Conservation (phyloP, 345 rosid species). For the Aegle marmelos region DNA sequence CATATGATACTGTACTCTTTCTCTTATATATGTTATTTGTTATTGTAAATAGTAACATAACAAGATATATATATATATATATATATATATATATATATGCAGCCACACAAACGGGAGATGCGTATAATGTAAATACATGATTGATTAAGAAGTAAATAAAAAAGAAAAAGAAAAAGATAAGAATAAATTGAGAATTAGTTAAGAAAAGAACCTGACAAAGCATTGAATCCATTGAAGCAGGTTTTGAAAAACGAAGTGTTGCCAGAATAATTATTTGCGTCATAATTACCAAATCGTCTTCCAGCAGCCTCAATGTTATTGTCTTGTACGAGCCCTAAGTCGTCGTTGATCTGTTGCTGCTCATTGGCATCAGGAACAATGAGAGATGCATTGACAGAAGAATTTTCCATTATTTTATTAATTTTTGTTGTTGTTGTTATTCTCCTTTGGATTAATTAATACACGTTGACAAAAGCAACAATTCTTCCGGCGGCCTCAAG, state of each 20-base stretch:
- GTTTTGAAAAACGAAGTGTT: not conserved
- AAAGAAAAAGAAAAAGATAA: too few species aligned
- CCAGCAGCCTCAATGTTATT: not conserved
- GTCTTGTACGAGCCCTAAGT: too few species aligned
- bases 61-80: too few species aligned
- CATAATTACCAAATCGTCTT: not conserved
- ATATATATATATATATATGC: too few species aligned
- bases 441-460: not conserved
- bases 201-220: conserved; percentile 2
- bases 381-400: not conserved
- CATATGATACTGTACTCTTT: too few species aligned
- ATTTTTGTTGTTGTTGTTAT: not conserved
- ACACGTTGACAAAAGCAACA: not conserved
- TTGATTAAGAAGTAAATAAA: too few species aligned
- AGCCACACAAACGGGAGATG: too few species aligned
- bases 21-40: too few species aligned
- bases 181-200: not conserved
- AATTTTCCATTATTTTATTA: not conserved
- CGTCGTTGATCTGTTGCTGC: not conserved
- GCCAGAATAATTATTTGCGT: not conserved
- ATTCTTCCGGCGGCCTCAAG: too few species aligned
- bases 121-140: not conserved
- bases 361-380: not conserved
- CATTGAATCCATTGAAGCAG: conserved; percentile 10
- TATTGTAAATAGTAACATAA: too few species aligned